Conservation (phyloP, 2,329 filamentous ascomycete genomes). For the Lomentospora prolificans region DNA sequence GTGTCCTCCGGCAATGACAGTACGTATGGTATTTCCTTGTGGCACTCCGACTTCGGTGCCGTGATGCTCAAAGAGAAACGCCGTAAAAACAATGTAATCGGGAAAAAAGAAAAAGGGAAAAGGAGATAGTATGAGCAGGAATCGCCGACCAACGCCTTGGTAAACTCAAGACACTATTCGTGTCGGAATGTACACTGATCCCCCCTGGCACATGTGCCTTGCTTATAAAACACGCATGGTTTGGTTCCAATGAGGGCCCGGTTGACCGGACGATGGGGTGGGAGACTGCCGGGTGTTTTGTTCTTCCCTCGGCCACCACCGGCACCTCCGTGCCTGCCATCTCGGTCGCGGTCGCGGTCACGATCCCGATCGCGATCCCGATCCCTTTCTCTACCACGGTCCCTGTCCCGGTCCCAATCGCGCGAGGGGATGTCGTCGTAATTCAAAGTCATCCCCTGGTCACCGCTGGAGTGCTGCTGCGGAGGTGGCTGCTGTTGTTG, state of each 20-base stretch:
- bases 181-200: conserved; percentile 67
- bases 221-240: conserved; percentile 59
- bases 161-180: conserved; percentile 24
- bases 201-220: conserved; percentile 63
- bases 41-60: neutral
- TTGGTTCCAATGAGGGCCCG: conserved; percentile 54
- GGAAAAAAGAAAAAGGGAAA: neutral
- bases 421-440: conserved; percentile 9
- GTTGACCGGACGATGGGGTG: conserved; percentile 37
- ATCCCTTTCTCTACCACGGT: conserved; percentile 20
- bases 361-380: conserved; percentile 25
- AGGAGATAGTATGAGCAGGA: neutral
- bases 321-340: conserved; percentile 16
- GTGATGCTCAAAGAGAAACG: neutral
- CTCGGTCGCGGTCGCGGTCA: conserved; percentile 19
- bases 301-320: neutral
- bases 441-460: neutral
- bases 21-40: neutral
- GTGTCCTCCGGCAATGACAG: neutral
- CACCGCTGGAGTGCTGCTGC: neutral
- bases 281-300: conserved; percentile 27
- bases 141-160: neutral
- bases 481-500: conserved; percentile 15
- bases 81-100: neutral
- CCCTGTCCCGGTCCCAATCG: conserved; percentile 14